A percentile compares a stretch with the other conserved stretches of the same genome.
Conservation (phyloP, 257 asterid species). For the Nicotiana sylvestris region DNA sequence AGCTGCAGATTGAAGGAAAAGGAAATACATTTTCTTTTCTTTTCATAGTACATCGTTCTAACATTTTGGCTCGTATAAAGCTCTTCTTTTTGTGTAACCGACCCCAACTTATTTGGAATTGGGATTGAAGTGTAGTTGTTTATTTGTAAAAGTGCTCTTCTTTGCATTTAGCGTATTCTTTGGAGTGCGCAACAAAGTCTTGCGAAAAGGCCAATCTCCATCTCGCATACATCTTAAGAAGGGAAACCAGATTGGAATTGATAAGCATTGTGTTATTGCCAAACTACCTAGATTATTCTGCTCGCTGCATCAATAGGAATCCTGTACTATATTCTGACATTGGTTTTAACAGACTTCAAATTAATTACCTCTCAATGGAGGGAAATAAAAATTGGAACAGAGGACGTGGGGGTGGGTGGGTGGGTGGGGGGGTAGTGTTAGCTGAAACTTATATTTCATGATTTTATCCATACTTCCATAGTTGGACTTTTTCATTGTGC, state of each 20-base stretch:
- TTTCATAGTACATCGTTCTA: not conserved
- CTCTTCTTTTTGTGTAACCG: not conserved
- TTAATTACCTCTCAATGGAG: not conserved
- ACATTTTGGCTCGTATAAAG: not conserved
- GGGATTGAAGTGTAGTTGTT: not conserved
- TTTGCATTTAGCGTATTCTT: not conserved
- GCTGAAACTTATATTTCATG: not conserved
- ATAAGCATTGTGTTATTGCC: not conserved
- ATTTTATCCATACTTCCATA: not conserved
- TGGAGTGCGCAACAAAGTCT: not conserved
- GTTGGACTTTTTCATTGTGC: not conserved
- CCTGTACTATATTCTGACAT: not conserved
- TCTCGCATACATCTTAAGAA: not conserved
- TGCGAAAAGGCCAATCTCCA: not conserved
- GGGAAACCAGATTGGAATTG: not conserved
- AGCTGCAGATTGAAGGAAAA: not conserved
- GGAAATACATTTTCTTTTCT: not conserved
- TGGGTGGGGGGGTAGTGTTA: not conserved
- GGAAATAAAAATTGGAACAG: not conserved
- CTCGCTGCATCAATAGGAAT: not conserved
- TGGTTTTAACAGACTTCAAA: not conserved
- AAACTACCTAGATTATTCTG: not conserved
- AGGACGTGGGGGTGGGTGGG: not conserved
- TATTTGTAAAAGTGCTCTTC: not conserved
- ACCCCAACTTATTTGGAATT: not conserved